Base-by-base conservation (phyloP, 1,139 yeast species). In the Groenewaldozyma sp. region DNA sequence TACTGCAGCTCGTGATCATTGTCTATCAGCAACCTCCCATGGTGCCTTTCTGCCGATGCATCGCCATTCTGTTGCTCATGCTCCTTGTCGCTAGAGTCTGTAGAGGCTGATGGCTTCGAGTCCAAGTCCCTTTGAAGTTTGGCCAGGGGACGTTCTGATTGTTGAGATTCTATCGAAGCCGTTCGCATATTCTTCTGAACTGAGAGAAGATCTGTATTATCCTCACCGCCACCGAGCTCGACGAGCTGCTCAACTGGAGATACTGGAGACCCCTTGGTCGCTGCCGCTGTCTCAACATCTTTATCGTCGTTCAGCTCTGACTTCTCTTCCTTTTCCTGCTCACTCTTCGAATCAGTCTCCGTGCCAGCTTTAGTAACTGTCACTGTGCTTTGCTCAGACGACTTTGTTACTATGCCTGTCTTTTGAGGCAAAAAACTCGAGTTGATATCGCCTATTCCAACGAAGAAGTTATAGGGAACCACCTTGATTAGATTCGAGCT, bases 391-490 rank as follows among this genome's bases (percentile, higher is more conserved):
- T 40, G 36, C 3, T 37, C 33, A 5, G 40, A 32, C 11, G 11
- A 11, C n/a, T 29, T 20, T 5, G 45, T 41, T 41, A 53, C 24
- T 56, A 49, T 55, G 43, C 87, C 82, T 44, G 71, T 75, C 50
- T 82, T 86, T 51, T 82, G 79, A 0, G 98, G 97, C 44, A 91
- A 65, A 56, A 86, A 87, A 50, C 88, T 81, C 18, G 95, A 84
- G 57, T 93, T 93, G 54, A 93, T 93, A 66, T 93, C 99, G 26
- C 99, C 99, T 45, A 91, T 86, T 9, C 97, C 97, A 32, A 87
- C 94, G 54, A 93, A 93, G 54, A 91, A 93, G 56, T 86, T 94
- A 59, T 86, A 91, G 0, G 98, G 98, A 1, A 87, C 82, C 7
- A 91, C 98, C 58, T 88, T 86, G 45, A 91, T 76, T 49, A 91